These are phyloP conservation scores for Diplodia mutila DNA, from an alignment of 2,329 filamentous ascomycete genomes.

Conservation along the genomic window DNA sequence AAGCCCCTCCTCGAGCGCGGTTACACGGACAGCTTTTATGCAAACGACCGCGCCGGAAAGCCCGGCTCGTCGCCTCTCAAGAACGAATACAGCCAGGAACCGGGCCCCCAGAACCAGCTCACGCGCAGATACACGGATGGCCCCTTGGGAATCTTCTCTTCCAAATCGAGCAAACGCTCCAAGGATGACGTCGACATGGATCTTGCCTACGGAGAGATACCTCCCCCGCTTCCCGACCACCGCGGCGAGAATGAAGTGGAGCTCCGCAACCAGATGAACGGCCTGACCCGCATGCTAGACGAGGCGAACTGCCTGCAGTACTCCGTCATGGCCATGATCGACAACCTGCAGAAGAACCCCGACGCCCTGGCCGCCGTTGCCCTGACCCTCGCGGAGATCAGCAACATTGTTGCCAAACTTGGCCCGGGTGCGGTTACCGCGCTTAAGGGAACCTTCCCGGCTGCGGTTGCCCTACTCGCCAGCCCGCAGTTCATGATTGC, in stretches of 20 bases:
- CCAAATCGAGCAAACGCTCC: constrained; percentile 34
- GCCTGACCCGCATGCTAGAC: constrained; percentile 76
- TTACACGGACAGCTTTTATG: constrained; percentile 51
- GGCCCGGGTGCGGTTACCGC: constrained; percentile 76
- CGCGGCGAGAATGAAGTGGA: constrained; percentile 56
- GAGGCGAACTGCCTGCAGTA: constrained; percentile 90
- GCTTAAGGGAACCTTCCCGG: constrained; percentile 80
- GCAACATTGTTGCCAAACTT: constrained; percentile 78
- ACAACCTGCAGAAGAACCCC: constrained; percentile 78
- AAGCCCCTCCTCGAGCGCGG: constrained; percentile 47
- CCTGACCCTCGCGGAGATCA: constrained; percentile 88
- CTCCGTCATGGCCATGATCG: constrained; percentile 79
- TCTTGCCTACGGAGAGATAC: constrained; percentile 84
- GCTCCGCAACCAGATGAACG: constrained; percentile 69
- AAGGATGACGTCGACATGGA: constrained; percentile 77
- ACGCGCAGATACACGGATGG: constrained; percentile 50
- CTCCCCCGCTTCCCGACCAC: constrained; percentile 62
- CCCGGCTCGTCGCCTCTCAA: constrained; percentile 30
- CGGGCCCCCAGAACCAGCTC: constrained; percentile 44
- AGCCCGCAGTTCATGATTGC: constrained; percentile 95
- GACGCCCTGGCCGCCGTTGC: constrained; percentile 94
- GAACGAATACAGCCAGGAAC: constrained; percentile 30
- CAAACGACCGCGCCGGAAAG: constrained; percentile 39
- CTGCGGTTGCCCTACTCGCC: constrained; percentile 81
- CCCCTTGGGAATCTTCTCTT: not conserved